These are phyloP conservation scores for Clavulina sp. DNA, from an alignment of 768 basidiomycete genomes.

Conservation along the genomic window DNA sequence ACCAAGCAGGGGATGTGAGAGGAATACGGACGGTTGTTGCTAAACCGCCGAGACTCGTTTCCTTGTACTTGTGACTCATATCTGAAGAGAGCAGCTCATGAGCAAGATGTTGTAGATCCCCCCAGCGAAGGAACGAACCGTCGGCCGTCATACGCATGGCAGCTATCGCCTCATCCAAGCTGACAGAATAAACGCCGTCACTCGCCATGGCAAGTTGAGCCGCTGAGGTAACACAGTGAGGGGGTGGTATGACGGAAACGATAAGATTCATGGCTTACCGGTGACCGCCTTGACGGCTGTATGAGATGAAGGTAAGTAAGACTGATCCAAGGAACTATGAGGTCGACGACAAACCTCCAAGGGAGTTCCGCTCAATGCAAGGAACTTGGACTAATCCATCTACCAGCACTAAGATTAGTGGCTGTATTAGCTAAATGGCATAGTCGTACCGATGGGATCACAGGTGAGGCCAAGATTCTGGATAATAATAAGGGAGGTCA, in stretches of 20 bases:
- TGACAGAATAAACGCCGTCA: constrained; percentile 70
- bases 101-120: constrained; percentile 1
- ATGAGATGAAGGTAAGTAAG: background rate
- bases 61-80: constrained; percentile 92
- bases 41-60: constrained; percentile 74
- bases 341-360: constrained; percentile 39
- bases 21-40: constrained; percentile 74
- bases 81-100: constrained; percentile 28
- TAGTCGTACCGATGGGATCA: constrained; percentile 50
- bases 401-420: background rate
- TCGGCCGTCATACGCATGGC: constrained; percentile 79
- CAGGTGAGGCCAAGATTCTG: constrained; percentile 83
- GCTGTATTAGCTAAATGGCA: background rate
- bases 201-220: constrained; percentile 91
- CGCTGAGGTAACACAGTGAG: too few species aligned
- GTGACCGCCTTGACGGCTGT: constrained; percentile 83
- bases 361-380: constrained; percentile 82
- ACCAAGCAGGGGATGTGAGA: constrained; percentile 70
- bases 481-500: constrained; percentile 2
- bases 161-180: constrained; percentile 87
- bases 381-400: constrained; percentile 85
- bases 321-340: background rate
- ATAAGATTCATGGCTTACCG: too few species aligned
- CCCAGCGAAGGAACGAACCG: too few species aligned
- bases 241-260: too few species aligned